Base-by-base conservation (phyloP, 31 red algal species). In the Bonnemaisonia californica region DNA sequence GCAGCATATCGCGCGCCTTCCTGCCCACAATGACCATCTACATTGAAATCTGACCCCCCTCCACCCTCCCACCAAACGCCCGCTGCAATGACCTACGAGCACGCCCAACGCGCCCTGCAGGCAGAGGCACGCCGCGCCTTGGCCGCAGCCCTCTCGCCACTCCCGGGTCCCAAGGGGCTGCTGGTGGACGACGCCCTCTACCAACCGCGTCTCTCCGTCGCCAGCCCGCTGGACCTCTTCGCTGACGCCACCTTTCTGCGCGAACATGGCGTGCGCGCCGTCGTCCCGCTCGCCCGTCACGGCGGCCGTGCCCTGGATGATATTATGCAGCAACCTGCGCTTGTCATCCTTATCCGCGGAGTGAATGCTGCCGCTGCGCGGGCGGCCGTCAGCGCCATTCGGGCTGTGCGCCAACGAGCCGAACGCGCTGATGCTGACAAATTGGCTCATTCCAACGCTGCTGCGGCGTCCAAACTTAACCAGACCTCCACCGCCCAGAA, bases 171-270 rank as follows among this genome's bases (percentile, higher is more conserved):
- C 22, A 93, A 93, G 47, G 42, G 82, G 16, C 54, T 93, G 41
- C 48, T 93, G 32, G 62, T 93, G 29, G 90, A 93, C 45, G 56
- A 60, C 21, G 57, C 70, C 21, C 34, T 86, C 23, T 93, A 71
- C 77, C 69, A 84, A 42, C 16, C 76, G 16, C 69, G 62, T 21
- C 82, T 86, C 18, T 86, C 90, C 1, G 33, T 82, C 41, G 83
- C 77, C 34, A 69, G 79, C 30, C 76, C 90, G 59, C 77, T 93
- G 57, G 90, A 93, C 76, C 47, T 93, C 3, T 93, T 93, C 58
- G 60, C 90, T 3, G 90, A 93, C 61, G 69, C 76, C 2, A 81
- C 90, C 8, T 93, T 82, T 33, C 82, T 87, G 26, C 74, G 41
- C 45, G 82, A 86, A 66, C 90, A 87, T 39, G 90, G 90, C 42